These are phyloP conservation scores for Cyberlindnera samutprakarnensis DNA, from an alignment of 805 yeast genomes.

Conservation along the genomic window DNA sequence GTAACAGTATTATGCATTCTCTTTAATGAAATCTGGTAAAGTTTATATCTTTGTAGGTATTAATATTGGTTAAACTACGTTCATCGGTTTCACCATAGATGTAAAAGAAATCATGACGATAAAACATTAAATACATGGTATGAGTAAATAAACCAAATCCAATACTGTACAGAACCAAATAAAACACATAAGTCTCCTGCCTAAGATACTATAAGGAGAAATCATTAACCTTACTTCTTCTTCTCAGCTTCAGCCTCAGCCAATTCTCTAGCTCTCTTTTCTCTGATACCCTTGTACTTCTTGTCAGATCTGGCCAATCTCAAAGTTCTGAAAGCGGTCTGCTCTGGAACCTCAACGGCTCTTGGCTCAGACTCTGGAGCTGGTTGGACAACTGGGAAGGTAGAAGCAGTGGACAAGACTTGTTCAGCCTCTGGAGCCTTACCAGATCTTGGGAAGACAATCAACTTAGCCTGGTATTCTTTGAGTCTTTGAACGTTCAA, in stretches of 20 bases:
- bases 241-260: conserved; percentile 99
- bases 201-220: too few species aligned
- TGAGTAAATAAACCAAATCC: too few species aligned
- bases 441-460: conserved; percentile 91
- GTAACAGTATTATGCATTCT: neutral
- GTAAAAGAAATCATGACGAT: too few species aligned
- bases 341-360: conserved; percentile 67
- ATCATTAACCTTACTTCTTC: conserved; percentile 96
- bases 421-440: conserved; percentile 75
- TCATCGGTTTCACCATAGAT: too few species aligned
- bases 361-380: conserved; percentile 70
- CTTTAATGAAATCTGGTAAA: neutral
- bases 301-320: conserved; percentile 93
- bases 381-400: conserved; percentile 90
- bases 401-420: conserved; percentile 62
- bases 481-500: conserved; percentile 92
- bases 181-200: too few species aligned
- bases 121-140: too few species aligned
- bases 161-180: too few species aligned
- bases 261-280: conserved; percentile 92
- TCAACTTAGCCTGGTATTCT: conserved; percentile 93
- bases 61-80: too few species aligned
- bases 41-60: too few species aligned
- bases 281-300: conserved; percentile 93
- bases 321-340: conserved; percentile 87